phyloP scores from a whole-genome alignment of 345 rosid species.

The Isatis tinctoria region DNA sequence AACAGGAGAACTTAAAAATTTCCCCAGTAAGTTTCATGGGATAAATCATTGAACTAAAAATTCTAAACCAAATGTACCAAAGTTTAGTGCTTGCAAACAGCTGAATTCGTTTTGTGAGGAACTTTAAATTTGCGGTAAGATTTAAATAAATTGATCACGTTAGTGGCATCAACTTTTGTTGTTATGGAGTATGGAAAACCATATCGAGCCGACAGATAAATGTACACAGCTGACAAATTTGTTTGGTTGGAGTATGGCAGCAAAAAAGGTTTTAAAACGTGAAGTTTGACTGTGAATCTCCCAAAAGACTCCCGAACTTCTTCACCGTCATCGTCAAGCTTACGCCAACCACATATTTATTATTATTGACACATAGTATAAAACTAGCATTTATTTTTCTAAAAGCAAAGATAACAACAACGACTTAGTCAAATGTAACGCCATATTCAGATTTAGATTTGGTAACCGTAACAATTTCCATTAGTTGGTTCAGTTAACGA shows the following conservation, averaged over 20 bases:
- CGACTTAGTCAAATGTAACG: constrained; percentile 3
- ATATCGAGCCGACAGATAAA: constrained; percentile 15
- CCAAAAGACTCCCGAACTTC: not conserved
- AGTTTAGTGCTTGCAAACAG: no score
- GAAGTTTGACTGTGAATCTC: constrained; percentile 26
- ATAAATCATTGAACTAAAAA: no score
- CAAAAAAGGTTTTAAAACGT: constrained; percentile 11
- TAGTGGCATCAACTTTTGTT: not conserved
- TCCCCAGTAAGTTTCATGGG: no score
- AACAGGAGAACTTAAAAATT: no score
- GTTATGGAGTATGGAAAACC: not conserved
- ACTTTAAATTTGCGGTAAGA: not conserved
- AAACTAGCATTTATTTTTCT: not conserved
- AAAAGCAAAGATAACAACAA: not conserved
- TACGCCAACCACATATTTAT: constrained; percentile 24
- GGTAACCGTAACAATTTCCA: not conserved
- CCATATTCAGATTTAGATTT: not conserved
- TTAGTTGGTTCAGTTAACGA: not conserved
- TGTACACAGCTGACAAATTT: constrained; percentile 21
- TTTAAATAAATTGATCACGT: no score
- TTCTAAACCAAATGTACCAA: no score
- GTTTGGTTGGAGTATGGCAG: constrained; percentile 24
- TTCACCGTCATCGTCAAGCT: constrained; percentile 29
- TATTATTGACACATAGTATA: not conserved
- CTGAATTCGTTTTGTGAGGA: not conserved